A percentile compares a stretch with the other conserved stretches of the same genome.
These are phyloP conservation scores for Phytopythium cucurbitacearum DNA, from an alignment of 352 stramenopile genomes.

Conservation along the genomic window DNA sequence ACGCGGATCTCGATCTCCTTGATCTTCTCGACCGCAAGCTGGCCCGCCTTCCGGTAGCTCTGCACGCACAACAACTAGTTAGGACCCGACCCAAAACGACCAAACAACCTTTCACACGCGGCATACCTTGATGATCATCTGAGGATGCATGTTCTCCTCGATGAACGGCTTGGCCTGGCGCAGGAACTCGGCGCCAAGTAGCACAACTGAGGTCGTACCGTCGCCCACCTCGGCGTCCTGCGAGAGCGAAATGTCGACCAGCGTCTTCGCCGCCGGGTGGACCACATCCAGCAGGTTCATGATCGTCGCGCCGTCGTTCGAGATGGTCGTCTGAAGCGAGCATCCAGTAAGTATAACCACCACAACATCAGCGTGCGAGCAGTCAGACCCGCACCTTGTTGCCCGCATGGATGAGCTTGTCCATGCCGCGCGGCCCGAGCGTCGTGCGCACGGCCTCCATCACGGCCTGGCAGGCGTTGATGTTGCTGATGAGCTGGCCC, in stretches of 20 bases:
- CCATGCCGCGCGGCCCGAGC: conserved; percentile 97
- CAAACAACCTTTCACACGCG: background rate
- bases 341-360: conserved; percentile 2
- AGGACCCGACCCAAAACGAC: background rate
- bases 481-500: conserved; percentile 92
- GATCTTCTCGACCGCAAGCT: conserved; percentile 84
- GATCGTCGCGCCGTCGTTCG: conserved; percentile 98
- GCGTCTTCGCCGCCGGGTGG: conserved; percentile 97
- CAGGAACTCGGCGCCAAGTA: conserved; percentile 97
- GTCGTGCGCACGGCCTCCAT: conserved; percentile 97
- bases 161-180: conserved; percentile 97
- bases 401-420: conserved; percentile 97
- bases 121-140: conserved; percentile 84
- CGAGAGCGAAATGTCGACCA: conserved; percentile 97
- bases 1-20: conserved; percentile 83
- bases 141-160: conserved; percentile 96
- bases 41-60: conserved; percentile 83
- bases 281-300: conserved; percentile 99
- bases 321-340: conserved; percentile 90
- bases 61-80: conserved; percentile 5
- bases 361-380: background rate
- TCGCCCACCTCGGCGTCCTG: conserved; percentile 90
- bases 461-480: conserved; percentile 91
- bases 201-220: conserved; percentile 96
- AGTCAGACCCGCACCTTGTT: conserved; percentile 32